phyloP scores from a whole-genome alignment of 768 basidiomycete species.

The Gloeopeniophorella convolvens region DNA sequence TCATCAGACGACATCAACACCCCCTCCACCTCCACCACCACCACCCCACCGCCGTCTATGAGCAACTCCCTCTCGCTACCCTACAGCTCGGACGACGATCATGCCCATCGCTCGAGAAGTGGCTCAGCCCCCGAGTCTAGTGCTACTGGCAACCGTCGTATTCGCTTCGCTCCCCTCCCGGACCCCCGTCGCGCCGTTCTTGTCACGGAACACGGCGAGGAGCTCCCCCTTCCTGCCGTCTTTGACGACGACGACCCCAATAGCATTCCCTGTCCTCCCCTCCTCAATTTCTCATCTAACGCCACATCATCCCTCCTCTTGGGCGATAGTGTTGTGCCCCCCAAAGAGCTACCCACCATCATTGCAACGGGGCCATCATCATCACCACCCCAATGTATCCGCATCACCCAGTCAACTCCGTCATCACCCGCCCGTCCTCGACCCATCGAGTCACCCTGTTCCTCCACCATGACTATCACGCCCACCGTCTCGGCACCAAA shows the following conservation, averaged over 20 bases:
- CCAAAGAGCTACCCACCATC: not conserved
- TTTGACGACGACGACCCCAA: constrained; percentile 25
- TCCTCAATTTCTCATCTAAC: constrained; percentile 17
- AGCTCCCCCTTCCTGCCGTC: constrained; percentile 31
- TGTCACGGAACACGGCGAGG: constrained; percentile 37
- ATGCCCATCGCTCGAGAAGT: not conserved
- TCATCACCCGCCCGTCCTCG: constrained; percentile 1
- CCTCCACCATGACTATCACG: constrained; percentile 14
- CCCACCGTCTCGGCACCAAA: not conserved
- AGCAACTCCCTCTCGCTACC: constrained; percentile 3
- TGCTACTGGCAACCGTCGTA: constrained; percentile 30
- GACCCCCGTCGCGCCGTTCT: constrained; percentile 55
- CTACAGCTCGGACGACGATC: constrained; percentile 11
- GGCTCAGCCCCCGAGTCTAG: not conserved
- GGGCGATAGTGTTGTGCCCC: constrained; percentile 3
- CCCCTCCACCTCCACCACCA: constrained; percentile 4
- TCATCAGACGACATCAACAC: constrained; percentile 11
- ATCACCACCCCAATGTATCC: not conserved
- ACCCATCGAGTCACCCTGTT: constrained; percentile 3
- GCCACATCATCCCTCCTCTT: constrained; percentile 18
- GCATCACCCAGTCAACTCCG: not conserved
- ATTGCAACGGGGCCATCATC: not conserved
- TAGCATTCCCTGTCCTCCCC: constrained; percentile 21
- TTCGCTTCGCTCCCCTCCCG: constrained; percentile 83
- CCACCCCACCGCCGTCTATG: constrained; percentile 2